Conservation (phyloP, 2,329 filamentous ascomycete species). For the Zymoseptoria brevis region DNA sequence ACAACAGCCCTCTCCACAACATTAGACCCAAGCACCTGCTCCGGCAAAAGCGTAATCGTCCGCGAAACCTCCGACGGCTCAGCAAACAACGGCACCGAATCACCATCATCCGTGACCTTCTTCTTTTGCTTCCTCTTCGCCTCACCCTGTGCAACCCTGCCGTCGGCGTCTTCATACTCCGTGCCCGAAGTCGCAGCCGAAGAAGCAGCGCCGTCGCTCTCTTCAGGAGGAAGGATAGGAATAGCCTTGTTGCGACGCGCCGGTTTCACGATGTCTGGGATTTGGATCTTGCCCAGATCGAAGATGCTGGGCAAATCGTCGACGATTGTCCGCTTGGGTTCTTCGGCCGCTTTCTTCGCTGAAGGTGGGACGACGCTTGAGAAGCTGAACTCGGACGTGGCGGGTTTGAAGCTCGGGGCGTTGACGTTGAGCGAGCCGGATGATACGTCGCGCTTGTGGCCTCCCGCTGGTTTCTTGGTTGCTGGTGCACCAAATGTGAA, state of each 20-base stretch:
- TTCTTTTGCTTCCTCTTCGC: slow-evolving; percentile 69
- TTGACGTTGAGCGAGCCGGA: slow-evolving; percentile 53
- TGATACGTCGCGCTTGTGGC: slow-evolving; percentile 22
- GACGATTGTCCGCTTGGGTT: slow-evolving; percentile 32
- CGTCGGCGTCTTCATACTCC: slow-evolving; percentile 50
- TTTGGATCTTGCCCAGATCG: slow-evolving; percentile 38
- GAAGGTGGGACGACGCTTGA: slow-evolving; percentile 23
- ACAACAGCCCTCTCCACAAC: slow-evolving; percentile 9
- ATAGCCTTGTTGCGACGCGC: slow-evolving; percentile 72
- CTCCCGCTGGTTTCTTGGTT: slow-evolving; percentile 3
- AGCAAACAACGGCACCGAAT: slow-evolving; percentile 70
- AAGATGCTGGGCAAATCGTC: slow-evolving; percentile 28
- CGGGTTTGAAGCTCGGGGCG: slow-evolving; percentile 32
- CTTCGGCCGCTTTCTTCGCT: slow-evolving; percentile 16
- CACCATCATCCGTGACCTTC: slow-evolving; percentile 57
- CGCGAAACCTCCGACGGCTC: slow-evolving; percentile 32
- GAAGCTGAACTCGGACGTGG: slow-evolving; percentile 32
- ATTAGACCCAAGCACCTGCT: slow-evolving; percentile 20
- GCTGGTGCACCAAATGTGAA: slow-evolving; percentile 10
- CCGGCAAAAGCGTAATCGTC: slow-evolving; percentile 15
- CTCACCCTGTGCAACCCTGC: slow-evolving; percentile 54
- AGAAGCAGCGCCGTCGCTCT: slow-evolving; percentile 10
- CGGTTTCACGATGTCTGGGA: slow-evolving; percentile 59
- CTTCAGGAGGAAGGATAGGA: slow-evolving; percentile 56
- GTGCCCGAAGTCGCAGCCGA: slow-evolving; percentile 18